Evolutionary conservation across 768 basidiomycete genomes (phyloP).

Genomic region (Pleurotus pulmonarius): DNA sequence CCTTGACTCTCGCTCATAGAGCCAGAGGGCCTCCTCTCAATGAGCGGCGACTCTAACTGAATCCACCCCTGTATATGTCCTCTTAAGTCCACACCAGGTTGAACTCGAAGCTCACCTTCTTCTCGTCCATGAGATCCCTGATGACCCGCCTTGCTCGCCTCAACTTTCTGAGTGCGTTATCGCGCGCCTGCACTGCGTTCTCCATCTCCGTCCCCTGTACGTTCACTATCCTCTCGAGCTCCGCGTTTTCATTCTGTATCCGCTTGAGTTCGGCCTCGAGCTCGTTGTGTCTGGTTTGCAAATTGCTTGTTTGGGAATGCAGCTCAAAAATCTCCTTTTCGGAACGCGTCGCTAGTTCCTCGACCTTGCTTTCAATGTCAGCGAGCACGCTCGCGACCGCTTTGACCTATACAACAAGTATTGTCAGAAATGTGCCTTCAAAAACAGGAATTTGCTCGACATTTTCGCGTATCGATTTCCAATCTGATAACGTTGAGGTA

Average conservation of each 20-base stretch:
- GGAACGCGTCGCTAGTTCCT: constrained; percentile 7
- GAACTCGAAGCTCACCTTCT: constrained; percentile 24
- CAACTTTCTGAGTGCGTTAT: constrained; percentile 27
- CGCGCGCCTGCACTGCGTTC: constrained; percentile 27
- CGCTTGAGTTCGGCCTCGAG: constrained; percentile 21
- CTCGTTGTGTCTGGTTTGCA: constrained; percentile 28
- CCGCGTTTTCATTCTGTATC: constrained; percentile 27
- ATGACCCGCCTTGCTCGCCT: constrained; percentile 36
- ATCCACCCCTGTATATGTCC: too few relatives aligned
- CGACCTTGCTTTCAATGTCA: constrained; percentile 14
- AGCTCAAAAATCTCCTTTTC: constrained; percentile 12
- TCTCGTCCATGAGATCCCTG: constrained; percentile 36
- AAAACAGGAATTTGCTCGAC: constrained; percentile 8
- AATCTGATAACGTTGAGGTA: background rate
- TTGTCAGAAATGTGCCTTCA: constrained; percentile 1
- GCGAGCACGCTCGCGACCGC: constrained; percentile 6
- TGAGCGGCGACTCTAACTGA: too few relatives aligned
- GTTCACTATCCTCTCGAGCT: constrained; percentile 25
- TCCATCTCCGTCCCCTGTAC: constrained; percentile 24
- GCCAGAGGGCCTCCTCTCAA: too few relatives aligned
- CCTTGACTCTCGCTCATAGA: too few relatives aligned
- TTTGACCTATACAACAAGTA: constrained; percentile 12
- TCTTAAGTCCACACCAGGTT: too few relatives aligned
- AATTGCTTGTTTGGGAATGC: constrained; percentile 28
- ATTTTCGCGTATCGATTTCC: constrained; percentile 25